Evolutionary conservation across 768 basidiomycete species (phyloP), one percentile per base, ranked within the genome.

Genomic region (Hydnomerulius pinastri): DNA sequence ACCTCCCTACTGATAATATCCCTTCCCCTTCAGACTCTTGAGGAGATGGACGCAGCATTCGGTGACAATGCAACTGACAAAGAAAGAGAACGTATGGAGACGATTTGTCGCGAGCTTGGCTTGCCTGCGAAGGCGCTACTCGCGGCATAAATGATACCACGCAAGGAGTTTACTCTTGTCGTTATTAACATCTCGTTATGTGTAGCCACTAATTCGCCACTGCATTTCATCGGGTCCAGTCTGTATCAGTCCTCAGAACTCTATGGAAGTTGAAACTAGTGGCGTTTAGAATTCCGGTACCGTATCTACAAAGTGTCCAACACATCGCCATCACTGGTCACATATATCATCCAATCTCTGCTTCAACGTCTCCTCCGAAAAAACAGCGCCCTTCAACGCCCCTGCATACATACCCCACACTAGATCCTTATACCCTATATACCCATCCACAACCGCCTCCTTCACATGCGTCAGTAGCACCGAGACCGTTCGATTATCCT

Each of bases 381-480:
- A 66, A 51, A 74, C 60, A 1, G 54, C 56, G 30, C 63, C 65
- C 40, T 62, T 67, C 51, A 70, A 58, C 44, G 54, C 64, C 2
- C 73, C 73, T 6, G 70, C 69, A 50, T 75, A 73, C 62, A 76
- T 79, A 67, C 69, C 77, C 75, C 63, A 75, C 42, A 83, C 76
- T 18, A 80, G 73, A 37, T 89, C 85, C 57, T 83, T 71, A 72
- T 92, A 97, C 21, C 76, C 75, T 58, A 78, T 75, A 69, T 95
- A 97, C 28, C 80, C 80, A 44, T 88, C 85, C 55, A 83, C 77
- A 15, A 97, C 77, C 27, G 84, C 80, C 38, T 87, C 89, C 66
- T 84, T 75, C 21, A 90, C 76, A 55, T 94, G 92, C 25, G 79
- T 79, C 24, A 97, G 68, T 46, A 98, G 72, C 7, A 98, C 86